These are phyloP conservation scores for Pharus latifolius DNA, from an alignment of 176 grass and related monocot species.

Conservation along the genomic window DNA sequence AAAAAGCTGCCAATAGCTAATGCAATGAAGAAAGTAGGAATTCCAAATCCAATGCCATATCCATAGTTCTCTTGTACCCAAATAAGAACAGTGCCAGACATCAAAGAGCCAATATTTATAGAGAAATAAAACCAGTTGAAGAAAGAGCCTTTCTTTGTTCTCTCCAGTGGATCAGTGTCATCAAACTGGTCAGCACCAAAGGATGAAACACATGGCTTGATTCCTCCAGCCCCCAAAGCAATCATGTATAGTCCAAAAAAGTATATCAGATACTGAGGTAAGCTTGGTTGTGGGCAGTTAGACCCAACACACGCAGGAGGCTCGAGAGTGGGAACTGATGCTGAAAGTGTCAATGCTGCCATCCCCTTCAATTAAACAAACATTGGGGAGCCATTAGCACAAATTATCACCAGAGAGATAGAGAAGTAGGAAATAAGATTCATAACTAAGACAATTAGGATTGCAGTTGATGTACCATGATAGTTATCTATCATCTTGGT, in stretches of 20 bases:
- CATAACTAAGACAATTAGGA: neutral
- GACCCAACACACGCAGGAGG: conserved; percentile 39
- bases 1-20: conserved; percentile 65
- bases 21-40: conserved; percentile 66
- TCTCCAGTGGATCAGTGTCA: conserved; percentile 57
- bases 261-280: conserved; percentile 50
- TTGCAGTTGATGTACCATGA: neutral
- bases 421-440: neutral
- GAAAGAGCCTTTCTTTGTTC: conserved; percentile 67
- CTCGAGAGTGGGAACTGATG: conserved; percentile 39
- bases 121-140: conserved; percentile 87
- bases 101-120: conserved; percentile 58
- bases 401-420: neutral
- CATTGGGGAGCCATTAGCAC: conserved; percentile 3
- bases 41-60: conserved; percentile 67
- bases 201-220: conserved; percentile 79
- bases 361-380: conserved; percentile 46
- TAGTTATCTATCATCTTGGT: neutral
- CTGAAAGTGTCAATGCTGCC: conserved; percentile 54
- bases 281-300: conserved; percentile 47
- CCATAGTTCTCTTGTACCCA: conserved; percentile 80
- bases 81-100: conserved; percentile 69
- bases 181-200: conserved; percentile 80
- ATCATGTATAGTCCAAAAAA: conserved; percentile 71
- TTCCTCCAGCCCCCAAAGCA: conserved; percentile 67